Percentiles rank a stretch among this genome's conserved stretches.
Evolutionary conservation across 805 yeast genomes (phyloP).

Genomic region (Wickerhamiella dianesei): DNA sequence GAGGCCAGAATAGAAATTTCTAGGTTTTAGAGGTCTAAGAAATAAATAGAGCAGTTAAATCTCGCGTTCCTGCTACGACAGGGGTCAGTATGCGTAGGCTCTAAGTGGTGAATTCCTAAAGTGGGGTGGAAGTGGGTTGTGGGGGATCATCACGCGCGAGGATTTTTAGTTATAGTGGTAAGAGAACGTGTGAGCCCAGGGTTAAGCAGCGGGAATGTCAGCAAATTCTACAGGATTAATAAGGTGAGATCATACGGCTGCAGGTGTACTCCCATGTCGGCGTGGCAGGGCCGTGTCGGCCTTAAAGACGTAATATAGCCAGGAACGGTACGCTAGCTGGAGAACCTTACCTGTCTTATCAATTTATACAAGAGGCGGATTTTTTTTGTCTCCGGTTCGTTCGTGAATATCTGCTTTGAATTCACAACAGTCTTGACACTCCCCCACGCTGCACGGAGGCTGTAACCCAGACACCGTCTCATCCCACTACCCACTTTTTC

Average conservation of each 20-base stretch:
- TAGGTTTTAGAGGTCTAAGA: no score
- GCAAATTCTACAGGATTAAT: no score
- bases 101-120: background rate
- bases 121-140: background rate
- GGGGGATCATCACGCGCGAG: background rate
- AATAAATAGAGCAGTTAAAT: no score
- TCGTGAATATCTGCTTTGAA: no score
- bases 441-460: no score
- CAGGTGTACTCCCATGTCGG: background rate
- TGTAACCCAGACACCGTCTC: no score
- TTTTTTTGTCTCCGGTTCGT: no score
- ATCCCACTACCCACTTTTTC: background rate
- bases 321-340: background rate
- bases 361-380: background rate
- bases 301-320: background rate
- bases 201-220: background rate
- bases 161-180: background rate
- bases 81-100: no score
- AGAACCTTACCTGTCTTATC: background rate
- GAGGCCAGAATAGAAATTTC: no score
- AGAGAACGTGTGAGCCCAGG: background rate
- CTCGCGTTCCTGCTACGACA: no score
- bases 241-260: background rate
- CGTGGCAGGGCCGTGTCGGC: background rate
- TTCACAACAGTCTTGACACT: no score